Evolutionary conservation across 306 rosid genomes (phyloP).

Genomic region (Trifolium pratense): DNA sequence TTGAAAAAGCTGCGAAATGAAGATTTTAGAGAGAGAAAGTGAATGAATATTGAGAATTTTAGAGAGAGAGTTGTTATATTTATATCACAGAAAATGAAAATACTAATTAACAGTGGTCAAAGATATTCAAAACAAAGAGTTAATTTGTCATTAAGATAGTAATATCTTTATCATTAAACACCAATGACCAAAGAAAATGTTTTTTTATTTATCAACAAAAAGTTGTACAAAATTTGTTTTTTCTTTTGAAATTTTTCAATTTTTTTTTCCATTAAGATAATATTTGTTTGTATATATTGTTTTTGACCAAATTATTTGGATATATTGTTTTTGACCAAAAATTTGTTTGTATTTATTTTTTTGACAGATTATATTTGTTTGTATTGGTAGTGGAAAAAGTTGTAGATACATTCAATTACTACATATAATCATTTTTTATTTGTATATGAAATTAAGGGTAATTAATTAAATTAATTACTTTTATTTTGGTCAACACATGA

Average conservation of each 20-base stretch:
- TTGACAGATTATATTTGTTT: not conserved
- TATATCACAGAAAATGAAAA: constrained; percentile 40
- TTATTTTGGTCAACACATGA: not conserved
- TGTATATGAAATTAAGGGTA: not conserved
- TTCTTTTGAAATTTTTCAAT: no score
- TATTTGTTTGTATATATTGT: not conserved
- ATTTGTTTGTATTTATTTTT: not conserved
- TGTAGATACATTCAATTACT: not conserved
- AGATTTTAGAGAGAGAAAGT: constrained; percentile 50
- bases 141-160: constrained; percentile 50
- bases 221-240: no score
- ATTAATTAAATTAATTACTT: not conserved
- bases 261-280: no score
- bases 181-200: constrained; percentile 17
- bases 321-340: no score
- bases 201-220: not conserved
- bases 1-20: constrained; percentile 53
- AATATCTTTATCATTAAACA: constrained; percentile 36
- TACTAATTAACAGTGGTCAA: constrained; percentile 83
- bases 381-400: not conserved
- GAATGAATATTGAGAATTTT: constrained; percentile 44
- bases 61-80: constrained; percentile 36
- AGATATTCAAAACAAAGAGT: constrained; percentile 64
- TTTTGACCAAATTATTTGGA: no score
- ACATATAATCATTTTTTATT: not conserved